Evolutionary conservation across 441 rosid species (phyloP).

Genomic region (Populus trichocarpa): DNA sequence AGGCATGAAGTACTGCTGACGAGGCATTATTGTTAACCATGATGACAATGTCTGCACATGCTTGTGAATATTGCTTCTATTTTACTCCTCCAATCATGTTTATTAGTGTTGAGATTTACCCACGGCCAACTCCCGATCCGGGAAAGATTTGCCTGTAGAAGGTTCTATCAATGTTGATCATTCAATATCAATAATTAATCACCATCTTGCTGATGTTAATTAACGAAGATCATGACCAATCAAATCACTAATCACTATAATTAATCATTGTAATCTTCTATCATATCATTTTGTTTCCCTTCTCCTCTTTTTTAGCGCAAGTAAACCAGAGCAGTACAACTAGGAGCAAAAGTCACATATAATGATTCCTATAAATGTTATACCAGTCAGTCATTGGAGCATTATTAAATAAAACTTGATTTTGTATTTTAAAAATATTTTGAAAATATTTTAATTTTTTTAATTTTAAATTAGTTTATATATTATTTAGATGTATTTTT

Average conservation of each 20-base stretch:
- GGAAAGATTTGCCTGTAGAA: constrained; percentile 4
- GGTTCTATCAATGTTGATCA: constrained; percentile 13
- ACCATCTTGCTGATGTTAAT: constrained; percentile 1
- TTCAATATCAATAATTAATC: not conserved
- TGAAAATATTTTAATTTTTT: too few relatives aligned
- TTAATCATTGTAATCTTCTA: constrained; percentile 14
- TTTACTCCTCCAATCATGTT: constrained; percentile 19
- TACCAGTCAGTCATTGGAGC: constrained; percentile 2
- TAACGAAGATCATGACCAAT: not conserved
- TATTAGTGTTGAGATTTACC: not conserved
- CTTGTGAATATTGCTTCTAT: constrained; percentile 16
- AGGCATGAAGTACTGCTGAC: not conserved
- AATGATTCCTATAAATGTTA: constrained; percentile 15
- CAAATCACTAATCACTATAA: not conserved
- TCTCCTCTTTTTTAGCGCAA: not conserved
- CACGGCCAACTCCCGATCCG: not conserved
- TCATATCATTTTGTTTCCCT: not conserved
- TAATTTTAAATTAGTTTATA: too few relatives aligned
- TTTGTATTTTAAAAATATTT: too few relatives aligned
- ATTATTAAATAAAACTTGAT: not conserved
- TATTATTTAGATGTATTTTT: too few relatives aligned
- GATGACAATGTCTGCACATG: constrained; percentile 29
- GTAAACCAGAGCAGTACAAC: not conserved
- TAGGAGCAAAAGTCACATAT: not conserved
- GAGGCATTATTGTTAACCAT: not conserved